Conservation (phyloP, 2,329 filamentous ascomycete species). For the Seiridium unicorne region DNA sequence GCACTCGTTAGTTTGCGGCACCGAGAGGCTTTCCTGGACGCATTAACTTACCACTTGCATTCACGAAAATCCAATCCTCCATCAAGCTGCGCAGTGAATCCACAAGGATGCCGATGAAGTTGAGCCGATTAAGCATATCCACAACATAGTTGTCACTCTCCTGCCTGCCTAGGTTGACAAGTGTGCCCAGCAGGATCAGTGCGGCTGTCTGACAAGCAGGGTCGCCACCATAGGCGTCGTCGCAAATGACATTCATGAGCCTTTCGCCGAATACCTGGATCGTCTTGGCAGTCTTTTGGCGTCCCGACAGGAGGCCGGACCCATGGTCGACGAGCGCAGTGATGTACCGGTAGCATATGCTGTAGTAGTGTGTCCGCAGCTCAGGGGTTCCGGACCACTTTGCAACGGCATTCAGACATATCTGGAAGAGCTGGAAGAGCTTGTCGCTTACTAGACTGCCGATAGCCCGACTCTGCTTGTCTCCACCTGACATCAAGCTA, state of each 20-base stretch:
- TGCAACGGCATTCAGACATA: constrained; percentile 76
- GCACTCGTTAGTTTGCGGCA: constrained; percentile 14
- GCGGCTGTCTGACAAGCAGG: constrained; percentile 81
- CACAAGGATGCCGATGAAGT: constrained; percentile 87
- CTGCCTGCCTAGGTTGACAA: constrained; percentile 71
- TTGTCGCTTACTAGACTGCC: constrained; percentile 83
- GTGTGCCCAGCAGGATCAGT: constrained; percentile 75
- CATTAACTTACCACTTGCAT: constrained; percentile 49
- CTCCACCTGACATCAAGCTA: constrained; percentile 33
- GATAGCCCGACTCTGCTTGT: constrained; percentile 44
- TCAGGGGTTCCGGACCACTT: constrained; percentile 68
- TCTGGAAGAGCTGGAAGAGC: constrained; percentile 86
- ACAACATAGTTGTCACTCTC: constrained; percentile 74
- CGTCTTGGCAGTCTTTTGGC: constrained; percentile 68
- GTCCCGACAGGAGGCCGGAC: constrained; percentile 43
- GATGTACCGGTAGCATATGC: constrained; percentile 85
- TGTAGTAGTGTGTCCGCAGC: constrained; percentile 83
- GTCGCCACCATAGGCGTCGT: constrained; percentile 87
- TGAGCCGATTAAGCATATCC: constrained; percentile 77
- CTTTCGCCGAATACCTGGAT: constrained; percentile 69
- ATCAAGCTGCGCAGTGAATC: constrained; percentile 81
- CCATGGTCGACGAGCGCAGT: constrained; percentile 62
- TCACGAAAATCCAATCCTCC: constrained; percentile 63
- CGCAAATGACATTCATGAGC: constrained; percentile 82
- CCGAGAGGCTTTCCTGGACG: constrained; percentile 21